phyloP scores from a whole-genome alignment of 2,329 filamentous ascomycete species.

The Pyricularia sp. region DNA sequence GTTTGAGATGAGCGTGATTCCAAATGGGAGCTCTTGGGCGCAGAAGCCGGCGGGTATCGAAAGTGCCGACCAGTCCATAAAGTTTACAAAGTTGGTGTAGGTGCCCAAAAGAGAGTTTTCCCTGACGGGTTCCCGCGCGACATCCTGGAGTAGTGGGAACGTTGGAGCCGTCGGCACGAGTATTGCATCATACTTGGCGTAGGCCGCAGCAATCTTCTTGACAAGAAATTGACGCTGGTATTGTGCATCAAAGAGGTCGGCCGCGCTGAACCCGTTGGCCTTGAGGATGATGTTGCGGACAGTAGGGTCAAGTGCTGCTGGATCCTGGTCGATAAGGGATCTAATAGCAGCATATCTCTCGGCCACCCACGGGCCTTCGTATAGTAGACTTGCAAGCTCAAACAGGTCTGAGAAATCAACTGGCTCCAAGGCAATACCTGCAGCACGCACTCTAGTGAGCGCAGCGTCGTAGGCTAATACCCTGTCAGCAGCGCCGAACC shows the following conservation, averaged over 20 bases:
- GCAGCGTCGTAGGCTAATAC: constrained; percentile 32
- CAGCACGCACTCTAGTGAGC: constrained; percentile 22
- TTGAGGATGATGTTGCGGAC: constrained; percentile 27
- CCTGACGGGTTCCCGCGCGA: constrained; percentile 39
- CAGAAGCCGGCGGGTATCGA: constrained; percentile 40
- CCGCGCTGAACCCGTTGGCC: constrained; percentile 29
- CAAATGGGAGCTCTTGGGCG: constrained; percentile 25
- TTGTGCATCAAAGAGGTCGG: constrained; percentile 33
- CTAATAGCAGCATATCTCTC: constrained; percentile 45
- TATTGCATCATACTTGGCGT: constrained; percentile 35
- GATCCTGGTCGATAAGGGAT: constrained; percentile 28
- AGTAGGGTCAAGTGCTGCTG: constrained; percentile 23
- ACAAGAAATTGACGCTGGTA: constrained; percentile 28
- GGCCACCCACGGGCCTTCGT: constrained; percentile 47
- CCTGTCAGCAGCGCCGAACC: constrained; percentile 20
- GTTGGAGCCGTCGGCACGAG: constrained; percentile 48
- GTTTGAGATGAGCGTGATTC: constrained; percentile 25
- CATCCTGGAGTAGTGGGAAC: constrained; percentile 39
- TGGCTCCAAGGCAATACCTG: constrained; percentile 30
- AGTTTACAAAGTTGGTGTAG: constrained; percentile 53
- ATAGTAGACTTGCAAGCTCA: constrained; percentile 42
- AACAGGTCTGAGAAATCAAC: constrained; percentile 41
- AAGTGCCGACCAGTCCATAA: constrained; percentile 46
- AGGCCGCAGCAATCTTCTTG: constrained; percentile 27
- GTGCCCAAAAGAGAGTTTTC: constrained; percentile 44